These are phyloP conservation scores for Magnaporthiopsis incrustans DNA, from an alignment of 2,329 filamentous ascomycete genomes.

Conservation along the genomic window DNA sequence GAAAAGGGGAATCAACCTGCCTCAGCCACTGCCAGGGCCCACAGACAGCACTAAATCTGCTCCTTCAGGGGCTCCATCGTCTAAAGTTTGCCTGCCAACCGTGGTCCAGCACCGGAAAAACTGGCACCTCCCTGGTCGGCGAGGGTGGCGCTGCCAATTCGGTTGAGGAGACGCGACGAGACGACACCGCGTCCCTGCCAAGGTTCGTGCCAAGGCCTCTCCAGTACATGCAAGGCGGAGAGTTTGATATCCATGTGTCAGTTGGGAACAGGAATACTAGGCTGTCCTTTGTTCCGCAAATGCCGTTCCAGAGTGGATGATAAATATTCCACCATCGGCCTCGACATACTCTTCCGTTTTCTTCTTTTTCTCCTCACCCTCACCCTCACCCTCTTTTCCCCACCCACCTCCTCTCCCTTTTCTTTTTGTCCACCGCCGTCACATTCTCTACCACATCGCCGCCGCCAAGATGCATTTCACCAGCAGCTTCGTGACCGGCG, in stretches of 20 bases:
- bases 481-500: not conserved
- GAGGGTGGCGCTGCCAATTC: not conserved
- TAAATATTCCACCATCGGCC: not conserved
- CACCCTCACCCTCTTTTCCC: not conserved
- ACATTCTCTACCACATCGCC: not conserved
- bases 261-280: not conserved
- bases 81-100: not conserved
- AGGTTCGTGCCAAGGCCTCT: too few relatives aligned
- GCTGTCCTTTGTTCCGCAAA: too few relatives aligned
- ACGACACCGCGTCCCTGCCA: not conserved
- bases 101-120: too few relatives aligned
- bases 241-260: not conserved
- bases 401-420: not conserved
- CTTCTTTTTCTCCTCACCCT: not conserved
- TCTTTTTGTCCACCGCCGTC: too few relatives aligned
- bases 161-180: not conserved
- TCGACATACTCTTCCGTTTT: not conserved
- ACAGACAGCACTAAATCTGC: not conserved
- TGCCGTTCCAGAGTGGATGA: not conserved
- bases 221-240: too few relatives aligned
- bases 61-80: not conserved
- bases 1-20: not conserved
- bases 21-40: not conserved
- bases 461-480: not conserved
- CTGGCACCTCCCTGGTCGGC: too few relatives aligned